A percentile compares a stretch with the other conserved stretches of the same genome.
Conservation (phyloP, 78 protist genomes). For the Polysphondylium violaceum region DNA sequence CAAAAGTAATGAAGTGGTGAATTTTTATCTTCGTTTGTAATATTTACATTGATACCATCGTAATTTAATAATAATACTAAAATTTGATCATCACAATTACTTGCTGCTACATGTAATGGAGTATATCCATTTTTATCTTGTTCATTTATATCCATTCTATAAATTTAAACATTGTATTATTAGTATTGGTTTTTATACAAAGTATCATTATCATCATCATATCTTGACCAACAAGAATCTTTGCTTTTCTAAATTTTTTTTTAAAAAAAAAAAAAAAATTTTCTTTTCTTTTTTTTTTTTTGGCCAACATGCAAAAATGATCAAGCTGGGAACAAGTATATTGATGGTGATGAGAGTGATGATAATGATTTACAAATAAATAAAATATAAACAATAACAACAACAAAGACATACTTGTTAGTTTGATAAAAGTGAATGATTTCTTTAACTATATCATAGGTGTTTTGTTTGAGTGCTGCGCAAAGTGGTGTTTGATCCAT, state of each 20-base stretch:
- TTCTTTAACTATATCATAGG: constrained; percentile 57
- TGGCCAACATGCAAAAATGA: background rate
- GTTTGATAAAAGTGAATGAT: constrained; percentile 35
- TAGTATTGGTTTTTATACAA: too few species aligned
- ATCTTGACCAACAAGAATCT: background rate
- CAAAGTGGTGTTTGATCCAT: constrained; percentile 71
- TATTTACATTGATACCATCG: constrained; percentile 77
- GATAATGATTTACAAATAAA: background rate
- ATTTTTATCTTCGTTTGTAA: constrained; percentile 73
- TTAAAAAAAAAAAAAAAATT: background rate
- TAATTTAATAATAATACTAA: constrained; percentile 17
- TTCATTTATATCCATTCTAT: constrained; percentile 33
- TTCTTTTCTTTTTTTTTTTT: background rate
- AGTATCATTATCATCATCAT: too few species aligned
- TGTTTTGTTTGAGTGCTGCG: constrained; percentile 60
- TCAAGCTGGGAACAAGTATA: background rate
- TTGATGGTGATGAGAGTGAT: background rate
- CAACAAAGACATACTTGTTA: constrained; percentile 32
- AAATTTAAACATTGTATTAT: background rate
- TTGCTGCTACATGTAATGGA: constrained; percentile 53
- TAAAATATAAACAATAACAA: background rate
- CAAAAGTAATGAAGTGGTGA: constrained; percentile 87
- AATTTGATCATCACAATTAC: constrained; percentile 38
- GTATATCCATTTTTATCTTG: constrained; percentile 71
- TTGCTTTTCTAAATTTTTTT: background rate